A percentile compares a stretch with the other conserved stretches of the same genome.
phyloP scores from a whole-genome alignment of 352 stramenopile genomes.

The Aphanomyces stellatus region DNA sequence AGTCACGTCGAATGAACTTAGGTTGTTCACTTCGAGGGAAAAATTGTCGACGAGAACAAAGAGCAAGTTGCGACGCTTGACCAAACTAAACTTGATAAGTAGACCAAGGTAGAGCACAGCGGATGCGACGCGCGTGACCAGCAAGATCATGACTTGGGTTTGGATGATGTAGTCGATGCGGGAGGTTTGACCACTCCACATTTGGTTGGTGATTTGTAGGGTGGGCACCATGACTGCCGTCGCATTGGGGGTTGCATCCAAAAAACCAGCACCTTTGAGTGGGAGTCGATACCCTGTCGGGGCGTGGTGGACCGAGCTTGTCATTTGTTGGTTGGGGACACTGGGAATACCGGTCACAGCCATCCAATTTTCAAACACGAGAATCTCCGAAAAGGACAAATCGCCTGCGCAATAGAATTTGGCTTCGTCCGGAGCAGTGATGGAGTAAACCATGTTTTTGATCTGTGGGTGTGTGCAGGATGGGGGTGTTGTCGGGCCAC shows the following conservation, averaged over 20 bases:
- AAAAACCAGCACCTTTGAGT: background rate
- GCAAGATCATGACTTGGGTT: background rate
- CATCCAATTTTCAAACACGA: background rate
- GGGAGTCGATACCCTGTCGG: background rate
- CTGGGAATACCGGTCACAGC: background rate
- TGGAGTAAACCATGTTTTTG: background rate
- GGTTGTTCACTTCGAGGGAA: background rate
- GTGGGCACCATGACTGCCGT: background rate
- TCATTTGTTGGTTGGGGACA: background rate
- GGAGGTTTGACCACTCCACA: background rate
- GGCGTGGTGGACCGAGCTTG: background rate
- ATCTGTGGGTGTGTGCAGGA: background rate
- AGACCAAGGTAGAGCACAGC: background rate
- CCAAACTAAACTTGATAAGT: background rate
- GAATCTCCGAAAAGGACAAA: background rate
- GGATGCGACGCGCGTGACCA: background rate
- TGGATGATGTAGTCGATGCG: background rate
- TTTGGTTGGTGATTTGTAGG: background rate
- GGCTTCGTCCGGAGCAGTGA: background rate
- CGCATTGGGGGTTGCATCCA: background rate
- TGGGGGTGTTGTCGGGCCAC: background rate
- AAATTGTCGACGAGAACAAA: background rate
- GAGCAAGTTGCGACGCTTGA: background rate
- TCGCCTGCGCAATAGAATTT: background rate
- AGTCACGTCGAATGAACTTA: background rate